Evolutionary conservation across 2,329 filamentous ascomycete species (phyloP).

Genomic region (Endocalyx cinctus): DNA sequence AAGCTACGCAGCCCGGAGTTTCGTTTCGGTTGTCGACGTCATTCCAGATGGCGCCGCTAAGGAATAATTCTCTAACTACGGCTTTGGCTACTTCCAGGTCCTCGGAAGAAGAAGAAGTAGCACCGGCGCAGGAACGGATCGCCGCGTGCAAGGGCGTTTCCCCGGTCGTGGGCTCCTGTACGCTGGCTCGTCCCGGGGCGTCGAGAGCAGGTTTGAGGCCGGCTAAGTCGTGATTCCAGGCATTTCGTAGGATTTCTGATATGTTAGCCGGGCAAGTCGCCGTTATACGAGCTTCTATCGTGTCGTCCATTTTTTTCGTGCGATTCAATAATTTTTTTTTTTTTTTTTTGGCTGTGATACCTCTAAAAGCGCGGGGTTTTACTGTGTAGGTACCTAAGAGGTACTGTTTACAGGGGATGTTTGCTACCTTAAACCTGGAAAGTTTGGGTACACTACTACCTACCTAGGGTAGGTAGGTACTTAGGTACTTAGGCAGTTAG

Average conservation of each 20-base stretch:
- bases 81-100: slow-evolving; percentile 27
- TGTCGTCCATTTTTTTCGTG: too few species aligned
- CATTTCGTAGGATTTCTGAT: slow-evolving; percentile 47
- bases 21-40: slow-evolving; percentile 82
- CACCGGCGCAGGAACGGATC: slow-evolving; percentile 66
- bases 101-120: slow-evolving; percentile 27
- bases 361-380: too few species aligned
- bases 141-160: slow-evolving; percentile 87
- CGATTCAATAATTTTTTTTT: too few species aligned
- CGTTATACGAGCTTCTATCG: slow-evolving; percentile 49
- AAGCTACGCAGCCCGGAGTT: slow-evolving; percentile 85
- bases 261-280: slow-evolving; percentile 45
- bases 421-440: too few species aligned
- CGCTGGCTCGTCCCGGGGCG: slow-evolving; percentile 60
- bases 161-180: slow-evolving; percentile 79
- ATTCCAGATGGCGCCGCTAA: slow-evolving; percentile 96
- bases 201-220: slow-evolving; percentile 66
- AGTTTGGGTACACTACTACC: too few species aligned
- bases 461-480: too few species aligned
- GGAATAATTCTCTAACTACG: slow-evolving; percentile 70
- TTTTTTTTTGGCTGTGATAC: too few species aligned
- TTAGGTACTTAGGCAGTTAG: too few species aligned
- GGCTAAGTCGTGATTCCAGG: slow-evolving; percentile 58
- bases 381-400: too few species aligned
- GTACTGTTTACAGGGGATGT: too few species aligned